Base-by-base conservation (phyloP, 495 filamentous ascomycete species). In the Xylaria cubensis region DNA sequence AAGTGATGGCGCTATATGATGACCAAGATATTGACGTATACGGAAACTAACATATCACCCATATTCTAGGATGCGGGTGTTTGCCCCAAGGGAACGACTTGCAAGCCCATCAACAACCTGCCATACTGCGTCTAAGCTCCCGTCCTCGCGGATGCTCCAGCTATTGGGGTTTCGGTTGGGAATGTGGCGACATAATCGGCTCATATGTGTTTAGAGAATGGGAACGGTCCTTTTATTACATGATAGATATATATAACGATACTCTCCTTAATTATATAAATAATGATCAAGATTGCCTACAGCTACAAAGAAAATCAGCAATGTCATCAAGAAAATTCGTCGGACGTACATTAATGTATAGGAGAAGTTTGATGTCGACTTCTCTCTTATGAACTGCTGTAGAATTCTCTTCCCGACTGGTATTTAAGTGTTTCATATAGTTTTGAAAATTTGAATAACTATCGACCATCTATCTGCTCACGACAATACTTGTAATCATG, bases 71-170 rank as follows among this genome's bases (percentile, higher is more conserved):
- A 79, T 59, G 77, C 72, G 19, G 77, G 77, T 55, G 12, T 44
- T 32, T 79, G 77, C 34, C 26, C 56, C 0, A 8, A 44, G 19
- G 71, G 55, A 9, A 72, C 74, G 3, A 65, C 10, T 26, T 79
- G 77, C 75, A 46, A 76, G 63, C 67, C 66, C 69, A 74, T 76
- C 67, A 64, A 79, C 71, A 61, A 70, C 58, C 67, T 79, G 46
- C 77, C 77, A 3, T 79, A 77, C 73, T 79, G 77, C 66, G 51
- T 74, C 64, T 72, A 72, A 36, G 41, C 8, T 9, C 21, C 48
- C 13, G 32, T 36, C 15, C 29, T 41, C 3, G 17, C 48, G 19
- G 55, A 48, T 4, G 15, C 13, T 15, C 58, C 21, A 17, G n/a
- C 12, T 26, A 15, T 46, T 36, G 19, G 21, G 10, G 3, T 6